Base-by-base conservation (phyloP, 2,329 filamentous ascomycete species). In the Juglanconis sp. region DNA sequence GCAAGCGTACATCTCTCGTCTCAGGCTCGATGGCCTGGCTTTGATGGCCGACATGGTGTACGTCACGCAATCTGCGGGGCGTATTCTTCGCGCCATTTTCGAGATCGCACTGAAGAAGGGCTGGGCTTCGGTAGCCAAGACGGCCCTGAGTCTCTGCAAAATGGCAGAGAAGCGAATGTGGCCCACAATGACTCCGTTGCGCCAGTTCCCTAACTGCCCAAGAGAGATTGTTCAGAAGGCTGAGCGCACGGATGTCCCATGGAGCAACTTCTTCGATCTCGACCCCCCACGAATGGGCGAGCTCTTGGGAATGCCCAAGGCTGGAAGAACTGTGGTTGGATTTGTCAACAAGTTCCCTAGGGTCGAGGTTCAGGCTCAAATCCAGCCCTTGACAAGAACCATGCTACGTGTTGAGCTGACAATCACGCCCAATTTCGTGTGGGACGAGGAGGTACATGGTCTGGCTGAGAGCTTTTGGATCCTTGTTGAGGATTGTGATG, bases 131-230 rank as follows among this genome's bases (percentile, higher is more conserved):
- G 95, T 98, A 3, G 91, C 95, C 8, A 96, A 95, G 77, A 92
- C 90, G 64, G 93, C 95, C 0, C 80, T 99, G 47, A 91, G 96
- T 68, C 83, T 99, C 56, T 99, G 96, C 78, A 99, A 99, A 79
- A 98, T 96, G 92, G 95, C 94, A 0, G 95, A 99, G 79, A 96
- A 96, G 81, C 86, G 96, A 53, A 99, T 99, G 96, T 99, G 95
- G 95, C 93, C 94, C 13, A 98, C 94, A 5, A 99, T 98, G 95
- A 91, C 92, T 42, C 95, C 96, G 10, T 81, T 99, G 36, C 87
- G 95, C 57, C 95, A 99, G 70, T 99, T 99, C 71, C 85, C 89
- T 3, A 78, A 80, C 44, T 96, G 92, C 70, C 87, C 93, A 3
- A 81, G 87, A 46, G 94, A 98, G 61, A 91, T 98, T 56, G 80